phyloP scores from a whole-genome alignment of 2,329 filamentous ascomycete genomes.

The Zasmidium citrigriseum region DNA sequence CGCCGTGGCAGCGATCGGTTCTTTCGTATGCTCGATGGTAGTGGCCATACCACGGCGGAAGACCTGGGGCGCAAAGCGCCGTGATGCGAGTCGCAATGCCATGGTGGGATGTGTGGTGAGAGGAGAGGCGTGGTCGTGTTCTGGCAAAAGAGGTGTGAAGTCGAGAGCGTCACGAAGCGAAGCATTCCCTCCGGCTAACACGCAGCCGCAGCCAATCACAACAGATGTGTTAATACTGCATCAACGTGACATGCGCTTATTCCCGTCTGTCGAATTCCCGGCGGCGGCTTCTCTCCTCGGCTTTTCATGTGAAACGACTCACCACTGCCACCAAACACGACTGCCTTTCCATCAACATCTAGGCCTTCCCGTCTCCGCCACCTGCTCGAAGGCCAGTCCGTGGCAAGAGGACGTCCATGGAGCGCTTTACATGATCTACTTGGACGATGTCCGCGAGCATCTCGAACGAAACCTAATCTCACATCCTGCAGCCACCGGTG shows the following conservation, averaged over 20 bases:
- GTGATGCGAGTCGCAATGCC: constrained; percentile 38
- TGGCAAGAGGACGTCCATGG: too few relatives aligned
- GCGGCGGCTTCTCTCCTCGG: too few relatives aligned
- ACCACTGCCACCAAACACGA: too few relatives aligned
- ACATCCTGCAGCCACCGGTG: neutral
- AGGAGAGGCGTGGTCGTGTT: constrained; percentile 18
- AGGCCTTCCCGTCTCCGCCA: too few relatives aligned
- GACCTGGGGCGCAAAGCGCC: constrained; percentile 36
- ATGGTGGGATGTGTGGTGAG: constrained; percentile 28
- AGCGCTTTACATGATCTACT: neutral
- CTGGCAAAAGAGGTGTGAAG: constrained; percentile 5
- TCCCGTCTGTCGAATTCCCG: too few relatives aligned
- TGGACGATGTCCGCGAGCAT: neutral
- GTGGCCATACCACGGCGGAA: constrained; percentile 39
- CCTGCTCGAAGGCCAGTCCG: too few relatives aligned
- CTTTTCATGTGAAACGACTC: too few relatives aligned
- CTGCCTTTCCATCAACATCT: too few relatives aligned
- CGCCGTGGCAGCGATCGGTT: constrained; percentile 32
- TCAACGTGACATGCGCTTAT: too few relatives aligned
- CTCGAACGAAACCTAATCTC: neutral
- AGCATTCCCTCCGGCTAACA: neutral
- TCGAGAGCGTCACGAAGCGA: neutral
- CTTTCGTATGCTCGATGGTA: constrained; percentile 35
- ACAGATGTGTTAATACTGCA: too few relatives aligned
- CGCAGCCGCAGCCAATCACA: too few relatives aligned